These are phyloP conservation scores for Glycine tomentella DNA, from an alignment of 306 rosid species.

Conservation along the genomic window DNA sequence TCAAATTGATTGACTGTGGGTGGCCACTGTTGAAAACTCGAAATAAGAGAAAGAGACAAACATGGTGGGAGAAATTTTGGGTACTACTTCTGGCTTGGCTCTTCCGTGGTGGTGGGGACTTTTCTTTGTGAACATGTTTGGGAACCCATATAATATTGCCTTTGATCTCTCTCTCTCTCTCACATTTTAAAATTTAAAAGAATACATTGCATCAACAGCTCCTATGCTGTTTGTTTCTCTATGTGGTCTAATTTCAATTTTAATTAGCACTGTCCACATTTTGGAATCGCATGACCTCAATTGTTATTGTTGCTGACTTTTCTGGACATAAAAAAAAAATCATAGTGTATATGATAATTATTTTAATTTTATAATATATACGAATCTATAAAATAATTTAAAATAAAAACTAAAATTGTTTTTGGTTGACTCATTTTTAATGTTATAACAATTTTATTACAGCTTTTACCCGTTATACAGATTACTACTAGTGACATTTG, in stretches of 20 bases:
- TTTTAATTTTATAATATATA: not conserved
- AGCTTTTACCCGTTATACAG: not conserved
- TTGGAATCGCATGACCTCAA: not conserved
- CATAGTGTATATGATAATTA: not conserved
- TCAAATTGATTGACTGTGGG: conserved; percentile 57
- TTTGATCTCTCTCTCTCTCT: conserved; percentile 31
- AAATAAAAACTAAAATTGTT: not conserved
- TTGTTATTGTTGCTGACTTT: not conserved
- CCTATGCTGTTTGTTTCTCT: not conserved
- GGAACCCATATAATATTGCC: conserved; percentile 47
- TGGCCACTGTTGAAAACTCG: conserved; percentile 53
- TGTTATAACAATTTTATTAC: not conserved
- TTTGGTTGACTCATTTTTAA: not conserved
- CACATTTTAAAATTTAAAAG: conserved; percentile 2
- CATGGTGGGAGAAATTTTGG: conserved; percentile 51
- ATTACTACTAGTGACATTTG: no score
- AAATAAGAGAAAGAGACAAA: conserved; percentile 61
- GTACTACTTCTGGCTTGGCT: conserved; percentile 34
- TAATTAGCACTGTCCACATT: not conserved
- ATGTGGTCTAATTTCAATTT: conserved; percentile 22
- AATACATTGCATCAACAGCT: conserved; percentile 2
- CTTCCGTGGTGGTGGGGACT: not conserved
- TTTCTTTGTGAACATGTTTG: conserved; percentile 52
- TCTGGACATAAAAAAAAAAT: not conserved
- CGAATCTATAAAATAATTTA: not conserved